Base-by-base conservation (phyloP, 192 early-diverging fungal genomes). In the Phlyctochytrium bullatum region DNA sequence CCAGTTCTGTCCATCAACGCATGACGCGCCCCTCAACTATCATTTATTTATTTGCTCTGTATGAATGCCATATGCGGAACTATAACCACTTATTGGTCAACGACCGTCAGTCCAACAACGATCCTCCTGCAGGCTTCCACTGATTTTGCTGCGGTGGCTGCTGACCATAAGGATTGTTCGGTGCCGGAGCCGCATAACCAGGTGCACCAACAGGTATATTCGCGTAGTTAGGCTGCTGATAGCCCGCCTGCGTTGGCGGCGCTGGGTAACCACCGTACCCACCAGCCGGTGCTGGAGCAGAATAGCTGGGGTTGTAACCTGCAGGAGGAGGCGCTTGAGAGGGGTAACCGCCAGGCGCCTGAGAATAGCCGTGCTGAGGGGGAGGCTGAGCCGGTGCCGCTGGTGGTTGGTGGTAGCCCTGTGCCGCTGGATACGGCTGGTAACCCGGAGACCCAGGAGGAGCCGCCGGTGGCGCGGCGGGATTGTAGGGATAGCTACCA, bases 91-190 rank as follows among this genome's bases (percentile, higher is more conserved):
- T 30, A n/a, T n/a, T n/a, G n/a, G n/a, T n/a, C n/a, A n/a, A n/a
- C n/a, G n/a, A n/a, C n/a, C n/a, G 6, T 67, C 56, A 67, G 59
- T 67, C 66, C 66, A 67, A 32, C 66, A 67, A 34, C 23, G 66
- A 67, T 3, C 54, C 30, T 2, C 27, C 52, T 53, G 52, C 10
- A 47, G 10, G 10, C 40, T 47, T n/a, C 47, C 51, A 62, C n/a
- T 78, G 75, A 30, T 79, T 73, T 58, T 54, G 76, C 47, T 66
- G 67, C 57, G 75, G 76, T 24, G 34, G 71, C 1, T 36, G 20
- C 25, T 36, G 16, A 6, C n/a, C n/a, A n/a, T n/a, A 66, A 20
- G 23, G 17, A 31, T 2, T 33, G 27, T 3, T 23, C 50, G 27
- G 10, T 20, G 12, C 27, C 14, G 20, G 16, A 2, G 72, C 27